phyloP scores from a whole-genome alignment of 2,329 filamentous ascomycete genomes.

The Phaeosphaeria sp. region DNA sequence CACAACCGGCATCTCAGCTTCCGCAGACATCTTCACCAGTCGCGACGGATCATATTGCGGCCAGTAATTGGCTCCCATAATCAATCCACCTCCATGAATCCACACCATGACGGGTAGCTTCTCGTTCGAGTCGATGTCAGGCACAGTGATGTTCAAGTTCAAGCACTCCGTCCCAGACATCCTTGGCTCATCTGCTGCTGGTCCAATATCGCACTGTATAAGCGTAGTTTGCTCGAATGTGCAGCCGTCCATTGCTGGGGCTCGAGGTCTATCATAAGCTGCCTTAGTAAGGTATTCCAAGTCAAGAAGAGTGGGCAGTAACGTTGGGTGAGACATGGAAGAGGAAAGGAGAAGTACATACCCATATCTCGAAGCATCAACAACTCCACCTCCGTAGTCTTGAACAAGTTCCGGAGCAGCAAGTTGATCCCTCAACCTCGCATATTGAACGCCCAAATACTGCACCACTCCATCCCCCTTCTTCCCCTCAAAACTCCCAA shows the following conservation, averaged over 20 bases:
- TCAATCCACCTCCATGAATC: constrained; percentile 60
- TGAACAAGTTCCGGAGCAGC: constrained; percentile 32
- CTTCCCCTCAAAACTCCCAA: constrained; percentile 19
- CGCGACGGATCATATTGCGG: constrained; percentile 57
- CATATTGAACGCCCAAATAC: constrained; percentile 46
- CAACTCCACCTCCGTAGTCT: constrained; percentile 15
- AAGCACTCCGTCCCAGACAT: constrained; percentile 58
- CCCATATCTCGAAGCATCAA: constrained; percentile 43
- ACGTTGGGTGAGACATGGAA: neutral
- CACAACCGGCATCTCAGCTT: constrained; percentile 53
- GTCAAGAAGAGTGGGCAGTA: too few relatives aligned
- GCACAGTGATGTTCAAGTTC: constrained; percentile 59
- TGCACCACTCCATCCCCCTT: constrained; percentile 23
- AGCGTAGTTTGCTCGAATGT: constrained; percentile 24
- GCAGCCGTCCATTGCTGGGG: constrained; percentile 23
- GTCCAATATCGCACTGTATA: constrained; percentile 27
- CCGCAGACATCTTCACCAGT: constrained; percentile 52
- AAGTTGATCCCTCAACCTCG: constrained; percentile 39
- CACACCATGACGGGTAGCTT: constrained; percentile 59
- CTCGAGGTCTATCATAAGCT: constrained; percentile 18
- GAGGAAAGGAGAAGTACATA: constrained; percentile 7
- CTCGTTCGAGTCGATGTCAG: constrained; percentile 18
- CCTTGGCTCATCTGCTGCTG: constrained; percentile 16
- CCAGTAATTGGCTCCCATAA: constrained; percentile 57
- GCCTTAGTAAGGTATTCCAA: too few relatives aligned